Evolutionary conservation across 257 asterid species (phyloP).

Genomic region (Solanum virginianum): DNA sequence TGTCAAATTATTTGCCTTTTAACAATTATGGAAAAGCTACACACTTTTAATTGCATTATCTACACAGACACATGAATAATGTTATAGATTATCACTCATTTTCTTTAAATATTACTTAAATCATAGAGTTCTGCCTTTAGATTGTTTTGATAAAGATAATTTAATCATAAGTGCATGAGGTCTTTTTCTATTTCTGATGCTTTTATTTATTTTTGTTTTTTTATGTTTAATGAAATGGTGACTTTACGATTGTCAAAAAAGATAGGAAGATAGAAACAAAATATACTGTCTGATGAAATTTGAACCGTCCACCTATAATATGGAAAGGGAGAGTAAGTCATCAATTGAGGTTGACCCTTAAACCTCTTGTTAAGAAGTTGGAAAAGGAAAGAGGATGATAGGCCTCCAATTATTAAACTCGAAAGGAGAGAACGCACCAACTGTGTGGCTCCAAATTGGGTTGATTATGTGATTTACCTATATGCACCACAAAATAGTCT

Average conservation of each 20-base stretch:
- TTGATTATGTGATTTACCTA: not conserved
- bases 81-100: not conserved
- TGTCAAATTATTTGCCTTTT: not conserved
- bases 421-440: not conserved
- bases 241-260: too few species aligned
- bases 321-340: not conserved
- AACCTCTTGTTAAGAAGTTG: not conserved
- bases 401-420: not conserved
- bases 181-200: not conserved
- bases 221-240: not conserved
- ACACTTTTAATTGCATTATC: not conserved
- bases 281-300: not conserved
- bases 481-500: too few species aligned
- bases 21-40: not conserved
- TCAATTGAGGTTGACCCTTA: not conserved
- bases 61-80: not conserved
- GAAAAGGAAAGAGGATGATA: not conserved
- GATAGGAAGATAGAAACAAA: too few species aligned
- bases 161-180: not conserved
- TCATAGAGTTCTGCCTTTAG: not conserved
- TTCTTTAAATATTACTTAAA: not conserved
- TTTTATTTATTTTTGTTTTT: not conserved
- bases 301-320: not conserved
- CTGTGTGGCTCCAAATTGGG: not conserved
- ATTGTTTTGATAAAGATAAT: not conserved